Evolutionary conservation across 2,329 filamentous ascomycete species (phyloP), one percentile per base, ranked within the genome.

Genomic region (Aspergillus spinulosporus): DNA sequence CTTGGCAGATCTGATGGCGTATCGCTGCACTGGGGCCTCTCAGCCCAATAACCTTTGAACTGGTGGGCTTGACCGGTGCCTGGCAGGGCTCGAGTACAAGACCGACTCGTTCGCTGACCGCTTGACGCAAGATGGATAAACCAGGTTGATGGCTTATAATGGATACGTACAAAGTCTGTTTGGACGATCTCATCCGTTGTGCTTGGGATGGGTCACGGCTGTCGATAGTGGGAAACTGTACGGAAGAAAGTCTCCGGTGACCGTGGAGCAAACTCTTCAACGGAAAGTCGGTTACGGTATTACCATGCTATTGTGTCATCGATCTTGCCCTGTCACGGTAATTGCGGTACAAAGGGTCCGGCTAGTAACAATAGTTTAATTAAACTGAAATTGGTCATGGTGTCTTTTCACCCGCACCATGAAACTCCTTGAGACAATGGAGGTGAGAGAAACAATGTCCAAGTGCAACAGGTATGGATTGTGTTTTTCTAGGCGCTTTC

Each of bases 371-470:
- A 34, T 47, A 34, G 44, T 47, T 47, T 47, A 47, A 47, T 47
- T 34, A 47, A 34, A 14, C 28, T 29, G 28, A 45, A 29, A 29
- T 28, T 31, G 11, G 28, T 29, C 14, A 21, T 21, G 21, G 21
- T 21, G 21, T n/a, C 12, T 31, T 14, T 31, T 45, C 26, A 6
- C 43, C 31, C 31, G 14, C 5, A 8, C 34, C 37, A 47, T 52
- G 42, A 52, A 52, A 52, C 42, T 42, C 39, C 29, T 34, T 43
- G 50, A 52, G 50, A 52, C 32, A 47, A 39, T 46, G 40, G 50
- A 26, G 32, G 32, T 46, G 32, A 40, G 40, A 45, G 26, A 28
- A 21, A 21, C n/a, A 29, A 4, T 32, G 6, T 43, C 12, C 11
- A 21, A 14, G 5, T 15, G 37, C 29, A 28, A 34, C 8, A 32